Evolutionary conservation across 345 rosid genomes (phyloP).

Genomic region (Populus alba): DNA sequence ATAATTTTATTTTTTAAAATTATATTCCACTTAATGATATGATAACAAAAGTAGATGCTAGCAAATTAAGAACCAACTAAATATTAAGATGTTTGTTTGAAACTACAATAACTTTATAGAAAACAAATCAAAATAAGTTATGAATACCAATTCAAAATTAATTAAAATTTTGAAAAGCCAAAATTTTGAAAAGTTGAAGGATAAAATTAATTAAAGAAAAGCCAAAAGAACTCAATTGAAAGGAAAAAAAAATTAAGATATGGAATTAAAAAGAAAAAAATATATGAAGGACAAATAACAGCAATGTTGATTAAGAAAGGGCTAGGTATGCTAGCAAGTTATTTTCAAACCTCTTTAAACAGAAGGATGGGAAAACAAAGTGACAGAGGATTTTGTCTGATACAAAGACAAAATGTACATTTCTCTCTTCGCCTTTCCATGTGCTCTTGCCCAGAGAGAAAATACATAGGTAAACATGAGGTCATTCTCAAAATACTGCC

Average conservation of each 20-base stretch:
- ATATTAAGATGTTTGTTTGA: too few relatives aligned
- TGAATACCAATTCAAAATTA: neutral
- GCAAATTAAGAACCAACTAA: too few relatives aligned
- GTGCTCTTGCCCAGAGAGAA: conserved; percentile 16
- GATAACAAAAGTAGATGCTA: too few relatives aligned
- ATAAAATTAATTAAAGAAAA: too few relatives aligned
- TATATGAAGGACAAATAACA: neutral
- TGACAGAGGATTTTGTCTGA: conserved; percentile 23
- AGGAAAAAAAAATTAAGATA: too few relatives aligned
- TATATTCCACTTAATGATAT: too few relatives aligned
- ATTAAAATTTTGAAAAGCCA: too few relatives aligned
- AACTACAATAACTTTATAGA: fast-evolving
- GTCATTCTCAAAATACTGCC: conserved; percentile 24
- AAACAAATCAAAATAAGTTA: neutral
- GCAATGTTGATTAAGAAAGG: conserved; percentile 9
- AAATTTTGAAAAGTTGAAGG: neutral
- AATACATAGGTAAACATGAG: conserved; percentile 8
- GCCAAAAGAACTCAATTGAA: too few relatives aligned
- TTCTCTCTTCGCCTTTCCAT: conserved; percentile 20
- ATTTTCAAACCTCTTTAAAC: conserved; percentile 1
- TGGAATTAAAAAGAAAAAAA: too few relatives aligned
- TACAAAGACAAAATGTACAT: conserved; percentile 25
- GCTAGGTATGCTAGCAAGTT: neutral
- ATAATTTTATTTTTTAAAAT: too few relatives aligned
- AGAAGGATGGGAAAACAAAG: conserved; percentile 6